phyloP scores from a whole-genome alignment of 345 rosid genomes.

The Melaleuca quinquenervia region DNA sequence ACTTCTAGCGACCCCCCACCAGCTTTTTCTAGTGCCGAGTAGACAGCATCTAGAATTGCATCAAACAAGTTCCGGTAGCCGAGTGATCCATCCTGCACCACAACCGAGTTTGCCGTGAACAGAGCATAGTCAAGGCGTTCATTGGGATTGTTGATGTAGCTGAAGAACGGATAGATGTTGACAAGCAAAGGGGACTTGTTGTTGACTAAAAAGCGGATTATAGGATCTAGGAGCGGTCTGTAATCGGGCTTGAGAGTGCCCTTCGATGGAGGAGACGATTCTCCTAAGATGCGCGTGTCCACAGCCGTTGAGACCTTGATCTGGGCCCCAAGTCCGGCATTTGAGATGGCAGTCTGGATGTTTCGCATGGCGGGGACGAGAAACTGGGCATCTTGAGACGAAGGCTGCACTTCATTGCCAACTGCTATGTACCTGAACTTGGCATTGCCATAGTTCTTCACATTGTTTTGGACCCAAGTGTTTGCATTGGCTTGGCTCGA shows the following conservation, averaged over 20 bases:
- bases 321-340: constrained; percentile 14
- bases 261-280: constrained; percentile 13
- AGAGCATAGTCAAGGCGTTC: constrained; percentile 23
- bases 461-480: constrained; percentile 37
- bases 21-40: constrained; percentile 43
- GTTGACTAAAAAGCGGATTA: constrained; percentile 20
- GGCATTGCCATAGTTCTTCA: constrained; percentile 21
- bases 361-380: constrained; percentile 47
- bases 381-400: constrained; percentile 1
- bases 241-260: constrained; percentile 5
- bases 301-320: constrained; percentile 34
- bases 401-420: constrained; percentile 45
- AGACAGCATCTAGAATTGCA: constrained; percentile 37
- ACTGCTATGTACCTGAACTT: constrained; percentile 43
- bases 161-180: constrained; percentile 36
- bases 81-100: constrained; percentile 3
- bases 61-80: constrained; percentile 39
- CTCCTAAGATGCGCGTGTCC: not conserved
- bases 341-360: constrained; percentile 17
- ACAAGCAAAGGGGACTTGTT: constrained; percentile 31
- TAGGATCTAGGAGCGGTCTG: constrained; percentile 13
- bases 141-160: not conserved
- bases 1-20: constrained; percentile 36
- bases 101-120: constrained; percentile 6
- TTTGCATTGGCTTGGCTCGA: constrained; percentile 30